phyloP scores from a whole-genome alignment of 139 green algal genomes.

The Tetradesmus lagerheimii region DNA sequence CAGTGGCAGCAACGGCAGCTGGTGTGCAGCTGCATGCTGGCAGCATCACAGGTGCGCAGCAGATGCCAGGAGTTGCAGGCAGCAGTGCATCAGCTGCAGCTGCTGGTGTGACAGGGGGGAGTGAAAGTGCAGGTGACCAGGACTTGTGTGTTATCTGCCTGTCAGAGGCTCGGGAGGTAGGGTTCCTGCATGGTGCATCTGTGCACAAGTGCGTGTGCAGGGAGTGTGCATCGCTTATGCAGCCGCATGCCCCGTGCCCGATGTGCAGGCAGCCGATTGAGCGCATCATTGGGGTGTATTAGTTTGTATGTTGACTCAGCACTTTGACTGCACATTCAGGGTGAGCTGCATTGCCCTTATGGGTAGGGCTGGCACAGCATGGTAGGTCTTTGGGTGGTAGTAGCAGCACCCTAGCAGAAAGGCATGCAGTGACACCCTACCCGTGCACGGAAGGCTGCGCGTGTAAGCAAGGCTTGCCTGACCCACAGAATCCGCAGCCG shows the following conservation, averaged over 20 bases:
- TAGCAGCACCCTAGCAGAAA: too few relatives aligned
- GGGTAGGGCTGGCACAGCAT: too few relatives aligned
- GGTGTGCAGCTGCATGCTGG: not conserved
- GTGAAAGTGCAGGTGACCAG: not conserved
- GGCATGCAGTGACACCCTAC: too few relatives aligned
- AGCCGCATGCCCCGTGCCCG: slow-evolving; percentile 30
- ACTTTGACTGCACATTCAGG: too few relatives aligned
- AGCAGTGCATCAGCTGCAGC: not conserved
- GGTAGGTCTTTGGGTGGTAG: too few relatives aligned
- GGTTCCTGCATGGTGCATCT: slow-evolving; percentile 54
- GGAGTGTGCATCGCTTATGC: slow-evolving; percentile 42
- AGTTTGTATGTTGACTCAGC: too few relatives aligned
- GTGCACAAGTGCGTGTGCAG: slow-evolving; percentile 59
- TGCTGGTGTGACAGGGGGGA: slow-evolving; percentile 17
- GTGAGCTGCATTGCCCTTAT: too few relatives aligned
- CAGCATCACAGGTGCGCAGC: not conserved
- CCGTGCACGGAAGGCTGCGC: too few relatives aligned
- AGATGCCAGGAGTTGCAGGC: not conserved
- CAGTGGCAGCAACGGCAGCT: not conserved
- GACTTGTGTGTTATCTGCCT: slow-evolving; percentile 58
- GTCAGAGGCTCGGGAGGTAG: slow-evolving; percentile 29
- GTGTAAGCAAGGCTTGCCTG: too few relatives aligned
- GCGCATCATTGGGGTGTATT: slow-evolving; percentile 54
- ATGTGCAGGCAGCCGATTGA: slow-evolving; percentile 53
- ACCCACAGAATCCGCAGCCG: too few relatives aligned